These are phyloP conservation scores for Gamarada debralockiae DNA, from an alignment of 495 filamentous ascomycete species.

Conservation along the genomic window DNA sequence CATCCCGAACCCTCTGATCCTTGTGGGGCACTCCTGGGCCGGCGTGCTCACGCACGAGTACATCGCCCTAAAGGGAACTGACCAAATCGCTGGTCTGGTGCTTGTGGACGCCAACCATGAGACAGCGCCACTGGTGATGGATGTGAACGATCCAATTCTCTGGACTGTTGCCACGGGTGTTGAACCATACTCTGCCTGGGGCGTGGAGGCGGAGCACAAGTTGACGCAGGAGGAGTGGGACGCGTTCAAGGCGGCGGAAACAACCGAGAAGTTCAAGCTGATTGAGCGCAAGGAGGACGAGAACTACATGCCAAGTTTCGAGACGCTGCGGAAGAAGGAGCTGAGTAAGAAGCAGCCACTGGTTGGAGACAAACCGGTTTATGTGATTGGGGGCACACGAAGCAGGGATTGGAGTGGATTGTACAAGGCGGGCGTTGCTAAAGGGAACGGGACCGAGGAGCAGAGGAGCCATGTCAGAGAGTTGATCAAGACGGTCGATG, in stretches of 20 bases:
- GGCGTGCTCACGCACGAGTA: conserved; percentile 13
- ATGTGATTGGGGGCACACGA: conserved; percentile 16
- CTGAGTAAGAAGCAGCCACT: conserved; percentile 14
- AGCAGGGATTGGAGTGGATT: conserved; percentile 30
- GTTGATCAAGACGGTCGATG: conserved; percentile 29
- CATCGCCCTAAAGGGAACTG: not conserved
- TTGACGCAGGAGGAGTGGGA: conserved; percentile 17
- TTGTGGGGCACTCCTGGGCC: conserved; percentile 16
- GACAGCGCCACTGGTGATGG: conserved; percentile 6
- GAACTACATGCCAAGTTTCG: conserved; percentile 9
- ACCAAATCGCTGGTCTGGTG: conserved; percentile 19
- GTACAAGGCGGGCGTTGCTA: conserved; percentile 30
- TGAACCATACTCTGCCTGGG: not conserved
- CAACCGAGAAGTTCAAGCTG: conserved; percentile 1
- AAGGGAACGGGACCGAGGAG: conserved; percentile 32
- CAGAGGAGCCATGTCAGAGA: conserved; percentile 30
- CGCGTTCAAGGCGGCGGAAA: conserved; percentile 2
- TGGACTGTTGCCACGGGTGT: conserved; percentile 4
- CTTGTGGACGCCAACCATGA: conserved; percentile 16
- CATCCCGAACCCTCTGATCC: conserved; percentile 8
- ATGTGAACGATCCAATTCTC: conserved; percentile 1
- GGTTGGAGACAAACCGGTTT: conserved; percentile 18
- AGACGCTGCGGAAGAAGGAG: conserved; percentile 12
- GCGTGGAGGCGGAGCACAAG: conserved; percentile 5
- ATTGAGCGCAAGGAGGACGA: conserved; percentile 1